These are phyloP conservation scores for Ulmus americana DNA, from an alignment of 331 rosid genomes.

Conservation along the genomic window DNA sequence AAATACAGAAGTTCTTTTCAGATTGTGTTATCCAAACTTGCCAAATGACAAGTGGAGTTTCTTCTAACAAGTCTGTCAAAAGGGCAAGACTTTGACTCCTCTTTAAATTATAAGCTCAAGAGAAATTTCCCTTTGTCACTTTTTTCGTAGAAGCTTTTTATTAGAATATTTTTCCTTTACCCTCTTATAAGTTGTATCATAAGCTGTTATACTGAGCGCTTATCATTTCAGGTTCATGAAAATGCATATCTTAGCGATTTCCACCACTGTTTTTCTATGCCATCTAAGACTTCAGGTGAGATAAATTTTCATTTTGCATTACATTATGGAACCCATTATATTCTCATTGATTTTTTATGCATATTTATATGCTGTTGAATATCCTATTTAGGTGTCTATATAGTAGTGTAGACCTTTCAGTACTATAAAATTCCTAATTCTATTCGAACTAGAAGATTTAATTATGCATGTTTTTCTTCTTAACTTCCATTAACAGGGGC, in stretches of 20 bases:
- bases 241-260: constrained; percentile 80
- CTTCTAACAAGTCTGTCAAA: too few relatives aligned
- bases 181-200: not conserved
- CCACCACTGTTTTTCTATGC: constrained; percentile 86
- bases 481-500: constrained; percentile 30
- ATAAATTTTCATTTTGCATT: constrained; percentile 2
- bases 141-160: too few relatives aligned
- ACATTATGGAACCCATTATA: not conserved
- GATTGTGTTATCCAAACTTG: too few relatives aligned
- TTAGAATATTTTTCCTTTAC: too few relatives aligned
- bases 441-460: not conserved
- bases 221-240: constrained; percentile 80
- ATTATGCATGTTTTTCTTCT: not conserved
- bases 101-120: too few relatives aligned
- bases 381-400: not conserved
- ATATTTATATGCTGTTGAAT: not conserved
- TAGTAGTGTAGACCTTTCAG: not conserved
- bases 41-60: too few relatives aligned
- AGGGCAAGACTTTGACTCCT: too few relatives aligned
- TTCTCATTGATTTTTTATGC: not conserved
- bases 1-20: too few relatives aligned
- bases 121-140: too few relatives aligned
- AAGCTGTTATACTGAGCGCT: constrained; percentile 4
- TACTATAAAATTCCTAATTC: not conserved
- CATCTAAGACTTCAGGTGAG: constrained; percentile 64